Percentiles rank a stretch among this genome's conserved stretches.
Conservation (phyloP, 768 basidiomycete genomes). For the Podaxis sp. region DNA sequence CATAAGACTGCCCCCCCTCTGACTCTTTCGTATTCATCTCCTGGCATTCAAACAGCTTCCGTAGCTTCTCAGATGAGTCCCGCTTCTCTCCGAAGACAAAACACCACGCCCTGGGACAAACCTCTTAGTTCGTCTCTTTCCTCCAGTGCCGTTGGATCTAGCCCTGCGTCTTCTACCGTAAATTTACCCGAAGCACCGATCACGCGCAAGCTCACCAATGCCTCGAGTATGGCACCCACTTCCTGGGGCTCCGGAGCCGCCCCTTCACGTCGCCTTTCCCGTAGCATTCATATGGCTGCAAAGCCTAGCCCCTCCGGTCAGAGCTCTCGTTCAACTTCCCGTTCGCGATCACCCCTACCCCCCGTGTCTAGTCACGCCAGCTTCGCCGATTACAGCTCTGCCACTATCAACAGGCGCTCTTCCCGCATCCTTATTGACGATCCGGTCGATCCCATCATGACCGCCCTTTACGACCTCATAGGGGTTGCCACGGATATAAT, state of each 20-base stretch:
- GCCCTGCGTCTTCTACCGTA: conserved; percentile 58
- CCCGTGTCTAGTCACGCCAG: conserved; percentile 60
- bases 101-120: conserved; percentile 65
- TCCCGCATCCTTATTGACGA: conserved; percentile 84
- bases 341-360: conserved; percentile 91
- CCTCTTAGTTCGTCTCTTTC: conserved; percentile 54
- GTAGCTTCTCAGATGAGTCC: conserved; percentile 66
- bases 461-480: conserved; percentile 88
- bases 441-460: conserved; percentile 87
- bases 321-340: conserved; percentile 91
- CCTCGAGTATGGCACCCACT: conserved; percentile 39
- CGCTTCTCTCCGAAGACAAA: conserved; percentile 64
- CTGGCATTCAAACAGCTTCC: conserved; percentile 62
- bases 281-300: conserved; percentile 75
- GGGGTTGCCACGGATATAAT: conserved; percentile 89
- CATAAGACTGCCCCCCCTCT: conserved; percentile 35
- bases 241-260: conserved; percentile 56
- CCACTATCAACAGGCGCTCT: conserved; percentile 64
- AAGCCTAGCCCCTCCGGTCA: conserved; percentile 69
- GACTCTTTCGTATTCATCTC: conserved; percentile 53
- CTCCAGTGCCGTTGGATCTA: conserved; percentile 54
- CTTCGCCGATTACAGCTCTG: conserved; percentile 57
- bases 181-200: conserved; percentile 63
- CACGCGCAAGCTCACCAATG: conserved; percentile 60
- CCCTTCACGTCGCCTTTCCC: conserved; percentile 79